A percentile compares a stretch with the other conserved stretches of the same genome.
Conservation (phyloP, 1,284 basidiomycete species). For the Ceratobasidium sp. region DNA sequence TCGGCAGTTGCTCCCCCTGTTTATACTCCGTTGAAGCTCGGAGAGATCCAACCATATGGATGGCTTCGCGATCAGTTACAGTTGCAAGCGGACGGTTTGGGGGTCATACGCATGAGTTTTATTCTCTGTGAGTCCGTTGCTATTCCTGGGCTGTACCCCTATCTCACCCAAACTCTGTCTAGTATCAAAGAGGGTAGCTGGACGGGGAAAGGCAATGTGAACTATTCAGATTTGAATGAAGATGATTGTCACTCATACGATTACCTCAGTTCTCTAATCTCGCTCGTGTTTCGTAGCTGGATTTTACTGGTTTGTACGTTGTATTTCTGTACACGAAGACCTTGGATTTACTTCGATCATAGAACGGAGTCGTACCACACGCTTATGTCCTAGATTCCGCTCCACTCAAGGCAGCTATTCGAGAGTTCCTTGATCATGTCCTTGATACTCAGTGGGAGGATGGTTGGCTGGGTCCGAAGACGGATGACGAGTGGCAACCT, state of each 20-base stretch:
- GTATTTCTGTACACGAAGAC: background rate
- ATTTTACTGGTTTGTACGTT: conserved; percentile 72
- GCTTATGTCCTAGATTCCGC: conserved; percentile 64
- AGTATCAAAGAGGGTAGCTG: conserved; percentile 34
- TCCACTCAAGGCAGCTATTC: conserved; percentile 64
- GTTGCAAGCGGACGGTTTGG: conserved; percentile 30
- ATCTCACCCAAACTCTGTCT: background rate
- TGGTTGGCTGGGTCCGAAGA: conserved; percentile 69
- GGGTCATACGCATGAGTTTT: conserved; percentile 50
- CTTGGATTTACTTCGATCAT: conserved; percentile 1
- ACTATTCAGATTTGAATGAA: conserved; percentile 69
- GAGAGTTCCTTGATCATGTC: conserved; percentile 68
- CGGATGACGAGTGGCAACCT: conserved; percentile 66
- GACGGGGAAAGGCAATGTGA: conserved; percentile 35
- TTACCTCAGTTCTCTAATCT: background rate
- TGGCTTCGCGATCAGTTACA: conserved; percentile 33
- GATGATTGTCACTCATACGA: conserved; percentile 55
- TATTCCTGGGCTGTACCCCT: background rate
- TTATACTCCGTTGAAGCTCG: conserved; percentile 26
- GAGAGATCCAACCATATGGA: conserved; percentile 24
- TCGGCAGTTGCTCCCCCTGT: conserved; percentile 35
- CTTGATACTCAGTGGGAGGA: conserved; percentile 67
- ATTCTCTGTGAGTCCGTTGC: conserved; percentile 8
- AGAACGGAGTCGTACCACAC: conserved; percentile 70
- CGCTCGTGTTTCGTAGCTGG: conserved; percentile 59